Evolutionary conservation across 2,329 filamentous ascomycete species (phyloP).

Genomic region (Pseudogymnoascus sp.): DNA sequence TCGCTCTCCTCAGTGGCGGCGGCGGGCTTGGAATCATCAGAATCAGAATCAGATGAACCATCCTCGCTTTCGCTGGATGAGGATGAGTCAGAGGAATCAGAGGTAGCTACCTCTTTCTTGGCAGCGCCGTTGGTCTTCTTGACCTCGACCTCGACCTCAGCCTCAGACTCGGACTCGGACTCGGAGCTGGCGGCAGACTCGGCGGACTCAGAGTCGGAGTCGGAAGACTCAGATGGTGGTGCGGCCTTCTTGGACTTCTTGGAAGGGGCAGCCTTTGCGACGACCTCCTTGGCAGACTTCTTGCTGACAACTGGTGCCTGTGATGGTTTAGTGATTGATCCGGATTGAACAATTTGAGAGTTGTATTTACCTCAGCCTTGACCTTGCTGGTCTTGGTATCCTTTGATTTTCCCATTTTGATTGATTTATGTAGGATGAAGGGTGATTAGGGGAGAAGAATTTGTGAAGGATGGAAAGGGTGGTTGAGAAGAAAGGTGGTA

Average conservation of each 20-base stretch:
- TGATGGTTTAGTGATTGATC: conserved; percentile 59
- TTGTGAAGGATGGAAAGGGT: conserved; percentile 12
- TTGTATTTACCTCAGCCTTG: conserved; percentile 41
- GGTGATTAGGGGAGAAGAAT: conserved; percentile 1
- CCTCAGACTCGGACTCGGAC: conserved; percentile 27
- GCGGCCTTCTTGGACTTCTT: conserved; percentile 42
- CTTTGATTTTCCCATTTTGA: conserved; percentile 61
- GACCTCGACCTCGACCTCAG: conserved; percentile 26
- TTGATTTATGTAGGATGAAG: conserved; percentile 9
- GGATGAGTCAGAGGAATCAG: conserved; percentile 30
- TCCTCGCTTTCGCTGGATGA: conserved; percentile 12
- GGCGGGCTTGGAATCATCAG: conserved; percentile 23
- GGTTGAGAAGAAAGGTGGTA: conserved; percentile 12
- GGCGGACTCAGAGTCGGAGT: conserved; percentile 34
- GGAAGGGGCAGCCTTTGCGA: conserved; percentile 37
- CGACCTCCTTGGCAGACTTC: conserved; percentile 54
- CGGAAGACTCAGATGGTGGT: conserved; percentile 35
- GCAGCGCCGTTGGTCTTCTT: conserved; percentile 21
- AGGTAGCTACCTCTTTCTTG: conserved; percentile 32
- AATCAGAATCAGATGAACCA: conserved; percentile 19
- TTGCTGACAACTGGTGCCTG: conserved; percentile 60
- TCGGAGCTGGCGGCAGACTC: conserved; percentile 28
- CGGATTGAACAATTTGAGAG: conserved; percentile 54
- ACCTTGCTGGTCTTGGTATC: conserved; percentile 51
- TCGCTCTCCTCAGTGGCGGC: conserved; percentile 24